phyloP scores from a whole-genome alignment of 768 basidiomycete genomes.

The Pholiota microspora region DNA sequence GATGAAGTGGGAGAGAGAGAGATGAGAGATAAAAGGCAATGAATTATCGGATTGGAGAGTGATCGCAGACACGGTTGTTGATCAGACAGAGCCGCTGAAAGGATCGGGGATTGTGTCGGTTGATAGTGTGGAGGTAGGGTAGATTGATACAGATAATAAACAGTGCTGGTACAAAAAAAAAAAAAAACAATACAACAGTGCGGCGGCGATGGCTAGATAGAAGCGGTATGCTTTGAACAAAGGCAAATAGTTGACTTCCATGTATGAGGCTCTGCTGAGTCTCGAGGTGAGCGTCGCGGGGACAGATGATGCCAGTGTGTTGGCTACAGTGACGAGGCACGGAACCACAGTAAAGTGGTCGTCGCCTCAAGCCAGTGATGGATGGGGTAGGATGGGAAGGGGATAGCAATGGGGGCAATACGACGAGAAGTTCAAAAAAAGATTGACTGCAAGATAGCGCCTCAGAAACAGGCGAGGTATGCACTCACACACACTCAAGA shows the following conservation, averaged over 20 bases:
- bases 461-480: constrained; percentile 51
- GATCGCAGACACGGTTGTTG: constrained; percentile 21
- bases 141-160: constrained; percentile 38
- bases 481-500: constrained; percentile 46
- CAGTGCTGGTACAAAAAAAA: constrained; percentile 36
- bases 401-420: constrained; percentile 42
- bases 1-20: constrained; percentile 4
- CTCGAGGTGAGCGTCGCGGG: constrained; percentile 26
- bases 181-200: constrained; percentile 17
- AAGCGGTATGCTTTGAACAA: constrained; percentile 17
- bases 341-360: constrained; percentile 83
- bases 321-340: constrained; percentile 69
- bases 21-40: not conserved
- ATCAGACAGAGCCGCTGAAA: constrained; percentile 22
- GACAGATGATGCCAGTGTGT: constrained; percentile 65
- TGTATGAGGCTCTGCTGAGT: constrained; percentile 24
- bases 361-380: constrained; percentile 59
- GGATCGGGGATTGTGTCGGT: constrained; percentile 13
- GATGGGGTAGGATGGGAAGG: constrained; percentile 51
- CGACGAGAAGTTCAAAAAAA: constrained; percentile 34
- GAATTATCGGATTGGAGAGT: constrained; percentile 13
- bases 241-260: constrained; percentile 27
- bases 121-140: constrained; percentile 20
- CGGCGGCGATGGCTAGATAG: constrained; percentile 16
- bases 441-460: constrained; percentile 54